Base-by-base conservation (phyloP, 768 basidiomycete genomes). In the Macrolepiota dolichaula region DNA sequence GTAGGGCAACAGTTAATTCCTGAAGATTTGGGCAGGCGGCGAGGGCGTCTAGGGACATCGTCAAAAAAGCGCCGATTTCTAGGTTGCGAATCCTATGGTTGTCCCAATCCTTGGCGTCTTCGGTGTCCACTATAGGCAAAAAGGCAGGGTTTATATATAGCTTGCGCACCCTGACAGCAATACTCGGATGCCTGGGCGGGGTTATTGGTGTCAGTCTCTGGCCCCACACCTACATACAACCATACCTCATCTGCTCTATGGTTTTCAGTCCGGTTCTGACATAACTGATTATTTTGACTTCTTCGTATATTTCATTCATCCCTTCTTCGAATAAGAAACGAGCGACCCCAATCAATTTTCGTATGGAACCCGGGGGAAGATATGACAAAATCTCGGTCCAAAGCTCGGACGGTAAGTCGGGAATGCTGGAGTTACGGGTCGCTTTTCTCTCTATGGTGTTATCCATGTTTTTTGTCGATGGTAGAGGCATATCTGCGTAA, bases 111-210 rank as follows among this genome's bases (percentile, higher is more conserved):
- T 51, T 44, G 36, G 17, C 24, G 7, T 36, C 57, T 36, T 57
- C 27, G 40, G 47, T 65, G 37, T 68, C 57, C 32, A 68, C 51
- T 19, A 50, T 62, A 9, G 71, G 67, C 7, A 71, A 61, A 59
- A 74, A 72, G 12, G 63, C 65, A 12, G 73, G 73, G 4, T 67
- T 61, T 27, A 72, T 64, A 35, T 69, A 67, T n/a, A 74, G 55
- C 22, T 59, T 65, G 17, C 57, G 63, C 10, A 70, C 68, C 13
- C 69, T 69, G 11, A 36, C 42, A 17, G 66, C 57, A 42, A 71
- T 63, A 38, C 58, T 64, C n/a, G 55, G 35, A 32, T 67, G 46
- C 24, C 69, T 70, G 24, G 44, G 25, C 15, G 13, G 11, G 9
- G 10, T 24, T 50, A 6, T 5, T 3, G 32, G 32, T 47, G 50